Base-by-base conservation (phyloP, 495 filamentous ascomycete species). In the Tuber aestivum region DNA sequence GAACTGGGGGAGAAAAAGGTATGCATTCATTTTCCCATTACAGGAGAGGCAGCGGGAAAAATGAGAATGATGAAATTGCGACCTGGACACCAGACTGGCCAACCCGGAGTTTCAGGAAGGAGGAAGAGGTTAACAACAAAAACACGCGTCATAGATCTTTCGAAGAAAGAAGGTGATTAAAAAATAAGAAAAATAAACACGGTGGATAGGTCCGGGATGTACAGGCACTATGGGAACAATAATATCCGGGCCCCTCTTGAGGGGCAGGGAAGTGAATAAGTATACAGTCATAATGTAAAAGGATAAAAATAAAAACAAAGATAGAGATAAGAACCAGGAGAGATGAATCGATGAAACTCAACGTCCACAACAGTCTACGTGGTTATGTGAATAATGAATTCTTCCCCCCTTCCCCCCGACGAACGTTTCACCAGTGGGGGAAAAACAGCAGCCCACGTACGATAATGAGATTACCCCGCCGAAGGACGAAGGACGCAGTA, bases 71-170 rank as follows among this genome's bases (percentile, higher is more conserved):
- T 40, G 70, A 40, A 71, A 42, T 65, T 65, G n/a, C n/a, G n/a
- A 27, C 8, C 56, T 5, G 12, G 56, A 65, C 56, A 32, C 6
- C 14, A 10, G 56, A 32, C 56, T 65, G 56, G 56, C 27, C 56
- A 27, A n/a, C n/a, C n/a, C 56, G 6, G 5, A 10, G 56, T 65
- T 65, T 65, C 56, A 65, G 56, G 56, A 32, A 32, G n/a, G 56
- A 65, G 56, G 56, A 32, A 32, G 12, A 65, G 18, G n/a, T 65
- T 27, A 65, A 65, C 50, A 61, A 61, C 56, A 65, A 32, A 56
- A 56, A 65, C 56, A 65, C 56, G 56, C 56, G 56, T 65, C 56
- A 65, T 65, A 65, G 70, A 71, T 18, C 21, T 40, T 71, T 40
- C 21, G 35, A 23, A 40, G 32, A 10, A 18, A 14, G n/a, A n/a